Evolutionary conservation across 1,284 basidiomycete species (phyloP).

Genomic region (Cutaneotrichosporon spelunceum): DNA sequence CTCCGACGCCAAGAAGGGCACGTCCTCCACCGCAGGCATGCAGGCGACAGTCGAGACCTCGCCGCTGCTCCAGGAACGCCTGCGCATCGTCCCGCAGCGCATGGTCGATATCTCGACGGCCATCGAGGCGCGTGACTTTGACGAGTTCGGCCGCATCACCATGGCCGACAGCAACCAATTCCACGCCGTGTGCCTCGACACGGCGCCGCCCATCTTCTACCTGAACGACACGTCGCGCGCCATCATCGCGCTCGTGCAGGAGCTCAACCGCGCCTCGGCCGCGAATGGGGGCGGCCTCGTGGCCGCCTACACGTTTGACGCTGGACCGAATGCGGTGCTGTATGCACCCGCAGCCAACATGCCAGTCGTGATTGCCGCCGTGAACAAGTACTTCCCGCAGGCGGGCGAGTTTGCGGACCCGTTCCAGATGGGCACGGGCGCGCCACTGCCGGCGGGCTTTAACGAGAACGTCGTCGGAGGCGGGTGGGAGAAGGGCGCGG

Average conservation of each 20-base stretch:
- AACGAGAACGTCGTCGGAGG: conserved; percentile 68
- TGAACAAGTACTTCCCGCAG: conserved; percentile 81
- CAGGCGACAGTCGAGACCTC: conserved; percentile 94
- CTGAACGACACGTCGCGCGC: conserved; percentile 92
- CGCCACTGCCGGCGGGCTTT: conserved; percentile 64
- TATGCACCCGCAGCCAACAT: conserved; percentile 79
- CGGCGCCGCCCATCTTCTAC: conserved; percentile 96
- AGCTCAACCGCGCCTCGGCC: conserved; percentile 83
- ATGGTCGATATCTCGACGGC: conserved; percentile 80
- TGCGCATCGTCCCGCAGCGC: conserved; percentile 81
- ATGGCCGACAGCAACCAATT: conserved; percentile 99
- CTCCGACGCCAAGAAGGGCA: conserved; percentile 94
- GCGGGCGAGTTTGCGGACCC: conserved; percentile 69
- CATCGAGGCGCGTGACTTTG: conserved; percentile 78
- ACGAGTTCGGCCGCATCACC: conserved; percentile 82
- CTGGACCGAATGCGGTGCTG: conserved; percentile 97
- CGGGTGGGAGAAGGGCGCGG: conserved; percentile 67
- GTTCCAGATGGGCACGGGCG: conserved; percentile 53
- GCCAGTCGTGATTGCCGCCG: conserved; percentile 68
- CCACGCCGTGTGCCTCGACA: conserved; percentile 96
- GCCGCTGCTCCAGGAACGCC: conserved; percentile 80
- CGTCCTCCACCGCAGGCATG: conserved; percentile 93
- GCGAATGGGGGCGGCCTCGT: conserved; percentile 64
- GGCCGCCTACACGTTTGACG: conserved; percentile 97
- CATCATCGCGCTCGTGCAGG: conserved; percentile 82